phyloP scores from a whole-genome alignment of 2,329 filamentous ascomycete species.

The Hypoxylon sp. region DNA sequence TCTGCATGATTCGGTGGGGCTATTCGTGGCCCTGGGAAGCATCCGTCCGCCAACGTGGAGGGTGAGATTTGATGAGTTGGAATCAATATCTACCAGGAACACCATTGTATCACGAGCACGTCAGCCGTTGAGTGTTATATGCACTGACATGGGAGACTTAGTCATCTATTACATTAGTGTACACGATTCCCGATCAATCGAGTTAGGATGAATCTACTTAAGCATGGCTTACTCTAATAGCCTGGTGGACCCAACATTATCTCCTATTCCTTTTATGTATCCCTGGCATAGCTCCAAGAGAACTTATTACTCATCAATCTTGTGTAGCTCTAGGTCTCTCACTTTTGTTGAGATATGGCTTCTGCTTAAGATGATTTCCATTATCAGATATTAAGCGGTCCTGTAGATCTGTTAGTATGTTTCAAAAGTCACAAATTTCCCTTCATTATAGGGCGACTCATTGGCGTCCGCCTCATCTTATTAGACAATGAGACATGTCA shows the following conservation, averaged over 20 bases:
- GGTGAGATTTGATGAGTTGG: conserved; percentile 25
- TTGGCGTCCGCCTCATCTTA: conserved; percentile 34
- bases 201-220: conserved; percentile 19
- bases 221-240: conserved; percentile 2
- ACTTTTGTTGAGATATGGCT: neutral
- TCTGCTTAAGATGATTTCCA: conserved; percentile 15
- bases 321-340: neutral
- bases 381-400: conserved; percentile 13
- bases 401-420: conserved; percentile 25
- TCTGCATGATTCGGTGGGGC: conserved; percentile 46
- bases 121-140: conserved; percentile 31
- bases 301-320: neutral
- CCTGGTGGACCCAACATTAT: neutral
- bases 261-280: neutral
- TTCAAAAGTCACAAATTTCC: conserved; percentile 23
- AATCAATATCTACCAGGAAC: conserved; percentile 27
- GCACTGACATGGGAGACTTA: conserved; percentile 36
- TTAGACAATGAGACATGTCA: conserved; percentile 47
- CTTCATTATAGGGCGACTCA: conserved; percentile 15
- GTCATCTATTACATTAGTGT: conserved; percentile 22
- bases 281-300: neutral
- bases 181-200: conserved; percentile 17
- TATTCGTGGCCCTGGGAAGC: conserved; percentile 42
- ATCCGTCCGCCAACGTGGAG: conserved; percentile 42
- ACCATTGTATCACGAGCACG: conserved; percentile 28